These are phyloP conservation scores for Stephanodiscus triporus DNA, from an alignment of 108 stramenopile genomes.

Conservation along the genomic window DNA sequence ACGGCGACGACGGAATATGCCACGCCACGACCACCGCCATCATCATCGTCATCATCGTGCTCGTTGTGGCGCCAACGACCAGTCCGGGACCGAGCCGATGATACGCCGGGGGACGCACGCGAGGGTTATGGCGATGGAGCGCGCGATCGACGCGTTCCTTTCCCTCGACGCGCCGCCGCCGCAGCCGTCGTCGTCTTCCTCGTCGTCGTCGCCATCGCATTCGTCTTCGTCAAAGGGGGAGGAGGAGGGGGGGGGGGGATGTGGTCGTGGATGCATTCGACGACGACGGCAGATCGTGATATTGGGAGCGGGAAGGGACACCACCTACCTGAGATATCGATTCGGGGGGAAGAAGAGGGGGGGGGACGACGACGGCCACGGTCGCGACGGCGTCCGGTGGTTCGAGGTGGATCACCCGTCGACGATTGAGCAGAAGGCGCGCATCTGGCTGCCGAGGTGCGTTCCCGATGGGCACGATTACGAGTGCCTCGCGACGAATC, in stretches of 20 bases:
- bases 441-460: no score
- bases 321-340: conserved; percentile 72
- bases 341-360: conserved; percentile 9
- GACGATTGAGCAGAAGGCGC: conserved; percentile 68
- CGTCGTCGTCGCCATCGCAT: background rate
- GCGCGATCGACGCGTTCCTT: conserved; percentile 69
- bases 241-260: conserved; percentile 1
- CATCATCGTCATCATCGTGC: background rate
- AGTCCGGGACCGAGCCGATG: conserved; percentile 57
- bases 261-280: background rate
- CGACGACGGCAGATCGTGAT: conserved; percentile 66
- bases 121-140: conserved; percentile 80
- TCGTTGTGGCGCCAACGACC: background rate
- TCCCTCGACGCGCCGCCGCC: conserved; percentile 22
- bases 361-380: background rate
- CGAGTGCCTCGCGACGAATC: conserved; percentile 25
- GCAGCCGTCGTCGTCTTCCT: no score
- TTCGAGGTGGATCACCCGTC: conserved; percentile 86
- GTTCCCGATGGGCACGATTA: conserved; percentile 30
- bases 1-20: background rate
- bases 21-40: background rate
- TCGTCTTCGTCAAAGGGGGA: conserved; percentile 4
- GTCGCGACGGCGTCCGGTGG: conserved; percentile 53
- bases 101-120: conserved; percentile 89
- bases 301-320: conserved; percentile 87